Percentiles rank a stretch among this genome's conserved stretches.
phyloP scores from a whole-genome alignment of 2,329 filamentous ascomycete species.

The Hirsutella minnesotensis region DNA sequence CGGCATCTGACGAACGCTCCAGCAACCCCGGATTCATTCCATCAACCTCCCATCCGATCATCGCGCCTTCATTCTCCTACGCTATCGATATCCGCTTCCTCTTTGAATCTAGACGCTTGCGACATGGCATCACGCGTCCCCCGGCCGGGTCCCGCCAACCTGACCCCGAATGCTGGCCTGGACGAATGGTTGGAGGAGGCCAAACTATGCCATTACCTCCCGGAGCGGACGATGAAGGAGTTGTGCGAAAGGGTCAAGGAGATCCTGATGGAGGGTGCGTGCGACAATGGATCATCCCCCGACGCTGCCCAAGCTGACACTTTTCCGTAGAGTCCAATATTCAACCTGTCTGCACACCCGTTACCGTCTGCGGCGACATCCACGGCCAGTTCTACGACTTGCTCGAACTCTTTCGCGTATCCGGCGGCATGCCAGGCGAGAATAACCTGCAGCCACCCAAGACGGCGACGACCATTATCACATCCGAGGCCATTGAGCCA shows the following conservation, averaged over 20 bases:
- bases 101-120: not conserved
- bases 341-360: constrained; percentile 90
- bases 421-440: constrained; percentile 91
- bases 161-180: constrained; percentile 72
- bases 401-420: constrained; percentile 90
- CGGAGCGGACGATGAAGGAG: constrained; percentile 95
- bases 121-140: constrained; percentile 47
- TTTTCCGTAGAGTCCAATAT: constrained; percentile 76
- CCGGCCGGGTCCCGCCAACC: constrained; percentile 79
- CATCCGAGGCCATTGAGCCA: constrained; percentile 83
- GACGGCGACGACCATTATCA: constrained; percentile 64
- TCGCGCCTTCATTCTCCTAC: not conserved
- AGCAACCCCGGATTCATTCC: not conserved
- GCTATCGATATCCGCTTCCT: not conserved
- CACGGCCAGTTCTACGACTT: constrained; percentile 98
- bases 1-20: constrained; percentile 2
- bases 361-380: constrained; percentile 96
- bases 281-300: not conserved
- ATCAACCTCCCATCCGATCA: not conserved
- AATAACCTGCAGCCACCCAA: constrained; percentile 56
- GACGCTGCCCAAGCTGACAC: not conserved
- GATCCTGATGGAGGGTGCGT: constrained; percentile 87
- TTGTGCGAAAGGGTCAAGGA: constrained; percentile 98
- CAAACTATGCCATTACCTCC: constrained; percentile 93
- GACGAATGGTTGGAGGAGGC: constrained; percentile 96